Evolutionary conservation across 2,329 filamentous ascomycete species (phyloP).

Genomic region (Alternaria arborescens): DNA sequence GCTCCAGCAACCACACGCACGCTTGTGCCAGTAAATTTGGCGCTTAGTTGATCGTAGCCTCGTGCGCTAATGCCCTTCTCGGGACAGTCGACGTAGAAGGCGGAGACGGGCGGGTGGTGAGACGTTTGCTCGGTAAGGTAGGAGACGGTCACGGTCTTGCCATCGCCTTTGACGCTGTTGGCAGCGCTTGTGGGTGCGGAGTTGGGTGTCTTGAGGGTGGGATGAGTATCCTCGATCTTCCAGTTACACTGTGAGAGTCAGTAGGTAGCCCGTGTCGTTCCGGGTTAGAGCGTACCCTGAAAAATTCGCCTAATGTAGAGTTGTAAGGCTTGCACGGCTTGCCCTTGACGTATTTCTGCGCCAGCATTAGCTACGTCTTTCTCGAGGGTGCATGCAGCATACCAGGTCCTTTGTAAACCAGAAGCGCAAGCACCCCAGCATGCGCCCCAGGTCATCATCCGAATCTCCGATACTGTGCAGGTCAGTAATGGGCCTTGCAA

Average conservation of each 20-base stretch:
- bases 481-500: constrained; percentile 46
- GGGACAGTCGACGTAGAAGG: constrained; percentile 92
- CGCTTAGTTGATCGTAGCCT: constrained; percentile 94
- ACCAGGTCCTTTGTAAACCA: constrained; percentile 98
- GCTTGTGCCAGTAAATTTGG: constrained; percentile 96
- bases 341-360: constrained; percentile 92
- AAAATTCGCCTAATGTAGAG: constrained; percentile 95
- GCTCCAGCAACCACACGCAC: constrained; percentile 90
- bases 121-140: constrained; percentile 98
- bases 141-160: constrained; percentile 76
- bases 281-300: constrained; percentile 69
- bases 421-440: constrained; percentile 93
- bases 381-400: constrained; percentile 32
- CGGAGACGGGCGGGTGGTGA: constrained; percentile 96
- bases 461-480: constrained; percentile 77
- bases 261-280: not conserved
- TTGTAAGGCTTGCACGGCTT: constrained; percentile 99
- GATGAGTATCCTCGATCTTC: constrained; percentile 84
- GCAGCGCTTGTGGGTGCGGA: constrained; percentile 51
- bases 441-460: constrained; percentile 88
- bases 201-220: constrained; percentile 61
- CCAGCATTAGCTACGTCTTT: constrained; percentile 28
- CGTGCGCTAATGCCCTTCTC: constrained; percentile 87
- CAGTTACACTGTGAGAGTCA: constrained; percentile 77
- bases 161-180: constrained; percentile 49